A percentile compares a stretch with the other conserved stretches of the same genome.
These are phyloP conservation scores for Ceratobasidium sp. DNA, from an alignment of 1,284 basidiomycete species.

Conservation along the genomic window DNA sequence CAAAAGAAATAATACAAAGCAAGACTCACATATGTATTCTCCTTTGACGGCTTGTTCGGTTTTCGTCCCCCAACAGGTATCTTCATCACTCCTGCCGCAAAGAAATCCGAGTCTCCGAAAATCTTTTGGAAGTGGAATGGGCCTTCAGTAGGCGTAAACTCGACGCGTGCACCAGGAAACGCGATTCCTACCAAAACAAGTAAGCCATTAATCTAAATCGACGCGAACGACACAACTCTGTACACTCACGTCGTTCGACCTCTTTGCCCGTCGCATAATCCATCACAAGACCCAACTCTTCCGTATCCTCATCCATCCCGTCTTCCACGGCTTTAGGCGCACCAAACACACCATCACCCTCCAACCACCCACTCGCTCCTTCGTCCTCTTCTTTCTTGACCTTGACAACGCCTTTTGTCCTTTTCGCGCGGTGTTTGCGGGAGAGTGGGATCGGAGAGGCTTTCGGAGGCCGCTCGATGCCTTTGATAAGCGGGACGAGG, in stretches of 20 bases:
- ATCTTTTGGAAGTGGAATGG: slow-evolving; percentile 92
- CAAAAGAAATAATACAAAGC: slow-evolving; percentile 7
- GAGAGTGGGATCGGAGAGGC: slow-evolving; percentile 69
- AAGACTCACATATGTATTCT: slow-evolving; percentile 92
- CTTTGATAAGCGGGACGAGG: slow-evolving; percentile 82
- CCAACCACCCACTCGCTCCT: slow-evolving; percentile 52
- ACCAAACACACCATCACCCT: slow-evolving; percentile 46
- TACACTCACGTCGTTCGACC: slow-evolving; percentile 72
- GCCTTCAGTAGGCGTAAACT: slow-evolving; percentile 66
- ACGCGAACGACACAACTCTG: background rate
- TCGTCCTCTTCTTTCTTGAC: slow-evolving; percentile 54
- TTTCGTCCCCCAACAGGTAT: slow-evolving; percentile 84
- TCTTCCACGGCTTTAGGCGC: slow-evolving; percentile 65
- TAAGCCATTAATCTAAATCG: slow-evolving; percentile 17
- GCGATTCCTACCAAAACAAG: slow-evolving; percentile 60
- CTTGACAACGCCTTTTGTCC: slow-evolving; percentile 57
- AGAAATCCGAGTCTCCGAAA: slow-evolving; percentile 92
- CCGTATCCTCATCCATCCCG: slow-evolving; percentile 88
- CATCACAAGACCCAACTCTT: slow-evolving; percentile 72
- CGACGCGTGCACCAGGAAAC: slow-evolving; percentile 47
- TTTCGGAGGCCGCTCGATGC: slow-evolving; percentile 82
- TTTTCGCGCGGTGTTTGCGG: slow-evolving; percentile 56
- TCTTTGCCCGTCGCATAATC: slow-evolving; percentile 74
- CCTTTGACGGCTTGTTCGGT: slow-evolving; percentile 88
- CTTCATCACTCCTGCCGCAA: slow-evolving; percentile 88